Percentiles rank a stretch among this genome's conserved stretches.
Evolutionary conservation across 768 basidiomycete genomes (phyloP).

Genomic region (Hysterangium stoloniferum): DNA sequence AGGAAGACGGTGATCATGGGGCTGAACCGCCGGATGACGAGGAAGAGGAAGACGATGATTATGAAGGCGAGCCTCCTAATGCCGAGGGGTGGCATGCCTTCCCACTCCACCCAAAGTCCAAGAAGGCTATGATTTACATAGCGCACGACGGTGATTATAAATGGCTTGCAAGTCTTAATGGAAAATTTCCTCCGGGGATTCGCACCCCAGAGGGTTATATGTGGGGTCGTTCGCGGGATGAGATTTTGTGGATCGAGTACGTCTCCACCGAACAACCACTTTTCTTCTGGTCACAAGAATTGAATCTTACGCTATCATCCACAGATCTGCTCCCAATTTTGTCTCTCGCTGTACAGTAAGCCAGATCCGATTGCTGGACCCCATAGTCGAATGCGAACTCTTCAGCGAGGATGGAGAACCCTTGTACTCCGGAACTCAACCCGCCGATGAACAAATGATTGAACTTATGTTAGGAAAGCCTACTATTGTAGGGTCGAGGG

Average conservation of each 20-base stretch:
- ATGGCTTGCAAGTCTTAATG: background rate
- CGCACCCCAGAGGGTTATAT: background rate
- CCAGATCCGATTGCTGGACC: background rate
- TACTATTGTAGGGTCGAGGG: no score
- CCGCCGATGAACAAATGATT: no score
- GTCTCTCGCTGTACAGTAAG: background rate
- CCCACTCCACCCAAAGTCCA: background rate
- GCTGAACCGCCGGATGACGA: no score
- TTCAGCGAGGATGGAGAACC: background rate
- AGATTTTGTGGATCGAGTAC: background rate
- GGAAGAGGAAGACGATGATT: background rate
- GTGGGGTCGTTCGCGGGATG: background rate
- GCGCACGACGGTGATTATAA: background rate
- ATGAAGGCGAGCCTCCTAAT: conserved; percentile 1
- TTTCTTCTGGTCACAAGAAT: no score
- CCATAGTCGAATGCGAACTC: background rate
- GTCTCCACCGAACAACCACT: background rate
- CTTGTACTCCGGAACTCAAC: background rate
- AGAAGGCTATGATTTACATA: no score
- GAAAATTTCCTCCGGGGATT: background rate
- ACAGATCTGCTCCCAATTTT: background rate
- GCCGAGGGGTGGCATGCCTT: background rate
- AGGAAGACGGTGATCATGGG: no score
- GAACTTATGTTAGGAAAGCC: background rate
- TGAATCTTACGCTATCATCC: no score